Base-by-base conservation (phyloP, 2,329 filamentous ascomycete genomes). In the Verticillium isaacii region DNA sequence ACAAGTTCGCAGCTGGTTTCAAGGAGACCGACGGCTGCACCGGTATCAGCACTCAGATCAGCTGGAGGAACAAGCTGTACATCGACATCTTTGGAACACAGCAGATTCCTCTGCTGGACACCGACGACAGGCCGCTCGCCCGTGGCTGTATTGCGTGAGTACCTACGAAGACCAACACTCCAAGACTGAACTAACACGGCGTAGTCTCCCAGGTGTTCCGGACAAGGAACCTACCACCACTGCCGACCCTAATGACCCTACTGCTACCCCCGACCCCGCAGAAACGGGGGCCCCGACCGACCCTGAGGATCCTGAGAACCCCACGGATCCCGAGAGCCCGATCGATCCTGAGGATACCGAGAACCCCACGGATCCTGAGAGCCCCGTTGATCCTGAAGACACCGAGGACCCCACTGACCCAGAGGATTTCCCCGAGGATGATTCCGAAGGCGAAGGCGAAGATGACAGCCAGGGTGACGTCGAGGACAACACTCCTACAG, bases 11-110 rank as follows among this genome's bases (percentile, higher is more conserved):
- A 2, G 68, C 57, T 2, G 69, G 66, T 0, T 66, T 71, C 58
- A 62, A 57, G 12, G 62, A 67, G 5, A 63, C 34, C 1, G 58
- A 70, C 12, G 66, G 65, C 11, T 74, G 72, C 57, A 59, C 63
- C 1, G 71, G 72, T 39, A 69, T 73, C 56, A 62, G 60, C 60
- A 67, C 68, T 5, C 64, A 68, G 54, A 57, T 73, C 37, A 72
- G 62, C 64, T 71, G 69, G 68, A 66, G 70, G 7, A 73, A 73
- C 60, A 63, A 52, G 56, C 52, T 74, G 7, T 68, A 62, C 36
- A 56, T 67, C 11, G 67, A 69, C 17, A 45, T 67, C 12, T 41
- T 66, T 3, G 66, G 64, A 2, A 63, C 56, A 14, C 58, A 62
- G 17, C 57, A 61, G 29, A 50, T 50, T 25, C 56, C 65, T 5